A percentile compares a stretch with the other conserved stretches of the same genome.
These are phyloP conservation scores for Citrullus colocynthis DNA, from an alignment of 306 rosid genomes.

Conservation along the genomic window DNA sequence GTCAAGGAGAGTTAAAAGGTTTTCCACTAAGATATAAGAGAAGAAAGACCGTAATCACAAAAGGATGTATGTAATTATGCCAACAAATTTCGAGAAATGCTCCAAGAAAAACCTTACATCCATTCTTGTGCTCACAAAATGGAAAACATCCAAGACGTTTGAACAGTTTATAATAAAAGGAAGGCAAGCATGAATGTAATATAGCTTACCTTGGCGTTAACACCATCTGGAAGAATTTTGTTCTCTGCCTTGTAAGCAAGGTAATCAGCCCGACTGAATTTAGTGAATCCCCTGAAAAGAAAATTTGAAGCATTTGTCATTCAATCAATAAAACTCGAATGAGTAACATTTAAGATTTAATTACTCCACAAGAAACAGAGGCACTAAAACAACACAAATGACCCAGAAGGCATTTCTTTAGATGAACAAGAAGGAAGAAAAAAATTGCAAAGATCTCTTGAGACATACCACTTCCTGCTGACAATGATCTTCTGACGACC, in stretches of 20 bases:
- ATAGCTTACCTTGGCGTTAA: background rate
- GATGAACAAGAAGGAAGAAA: background rate
- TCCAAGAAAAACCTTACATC: background rate
- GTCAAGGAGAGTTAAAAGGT: too few relatives aligned
- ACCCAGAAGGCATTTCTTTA: background rate
- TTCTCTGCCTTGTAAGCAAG: background rate
- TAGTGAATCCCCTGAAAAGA: constrained; percentile 2
- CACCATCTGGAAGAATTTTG: constrained; percentile 2
- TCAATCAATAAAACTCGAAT: background rate
- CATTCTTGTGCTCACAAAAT: background rate
- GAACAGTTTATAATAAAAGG: background rate
- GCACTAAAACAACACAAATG: background rate
- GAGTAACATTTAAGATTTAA: background rate
- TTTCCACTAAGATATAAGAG: background rate
- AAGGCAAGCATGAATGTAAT: background rate
- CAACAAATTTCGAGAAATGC: too few relatives aligned
- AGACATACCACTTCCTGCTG: constrained; percentile 5
- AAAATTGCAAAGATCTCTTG: background rate
- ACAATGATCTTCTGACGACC: constrained; percentile 7
- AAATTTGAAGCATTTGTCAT: background rate
- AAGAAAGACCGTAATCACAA: too few relatives aligned
- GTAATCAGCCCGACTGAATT: constrained; percentile 5
- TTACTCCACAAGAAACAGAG: background rate
- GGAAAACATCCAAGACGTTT: background rate
- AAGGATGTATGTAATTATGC: too few relatives aligned